Base-by-base conservation (phyloP, 331 rosid genomes). In the Erythrophleum ivorense region DNA sequence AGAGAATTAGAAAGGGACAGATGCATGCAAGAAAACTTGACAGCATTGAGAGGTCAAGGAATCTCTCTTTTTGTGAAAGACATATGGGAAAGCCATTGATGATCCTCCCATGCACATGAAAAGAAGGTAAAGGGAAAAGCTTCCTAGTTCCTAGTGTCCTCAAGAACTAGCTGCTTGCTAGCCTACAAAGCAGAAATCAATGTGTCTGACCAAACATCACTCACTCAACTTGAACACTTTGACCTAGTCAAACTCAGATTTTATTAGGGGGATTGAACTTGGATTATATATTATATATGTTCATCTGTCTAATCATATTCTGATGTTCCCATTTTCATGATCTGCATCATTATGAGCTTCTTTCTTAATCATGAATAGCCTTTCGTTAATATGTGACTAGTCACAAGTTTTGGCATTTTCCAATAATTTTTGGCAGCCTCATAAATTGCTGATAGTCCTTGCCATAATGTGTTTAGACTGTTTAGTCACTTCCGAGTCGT, bases 91-190 rank as follows among this genome's bases (percentile, higher is more conserved):
- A 87, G 88, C 77, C 58, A 71, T 33, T 60, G 33, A 57, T 31
- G 65, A 45, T 43, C 75, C 52, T 55, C 59, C 69, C 53, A 15
- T 10, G 80, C 57, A 63, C 91, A 83, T 88, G 82, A 83, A 88
- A 88, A 88, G 88, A 80, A 85, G 87, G 48, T 40, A 78, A 85
- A 85, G 78, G 66, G 68, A 64, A 82, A 85, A 87, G 88, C 78
- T 75, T 82, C 57, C 66, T 49, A 34, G 13, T 2, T 84, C 64
- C 59, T 41, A 36, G 54, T 2, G 81, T 77, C 63, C 55, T 1
- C 81, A 65, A 36, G 19, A 62, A 60, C 12, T 34, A 7, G 54
- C 46, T 68, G 15, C n/a, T 69, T 36, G 83, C 65, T 49, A 13
- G 19, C 79, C 24, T 49, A 49, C 54, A 49, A 49, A 49, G 16